Conservation (phyloP, 805 yeast species). For the Suhomyces vadensis region DNA sequence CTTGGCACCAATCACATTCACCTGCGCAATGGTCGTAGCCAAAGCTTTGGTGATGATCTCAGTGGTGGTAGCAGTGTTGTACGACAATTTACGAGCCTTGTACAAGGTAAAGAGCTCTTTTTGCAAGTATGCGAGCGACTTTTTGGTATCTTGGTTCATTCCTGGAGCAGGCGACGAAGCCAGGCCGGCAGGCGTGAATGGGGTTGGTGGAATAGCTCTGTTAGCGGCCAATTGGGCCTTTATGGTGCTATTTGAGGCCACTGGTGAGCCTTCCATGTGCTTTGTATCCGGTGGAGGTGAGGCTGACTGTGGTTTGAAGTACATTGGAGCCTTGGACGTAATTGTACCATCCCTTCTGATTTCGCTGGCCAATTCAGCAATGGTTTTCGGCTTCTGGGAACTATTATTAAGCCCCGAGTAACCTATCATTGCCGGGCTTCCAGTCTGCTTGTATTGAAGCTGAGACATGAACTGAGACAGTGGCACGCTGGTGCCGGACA, state of each 20-base stretch:
- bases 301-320: constrained; percentile 28
- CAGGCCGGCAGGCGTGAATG: constrained; percentile 15
- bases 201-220: constrained; percentile 24
- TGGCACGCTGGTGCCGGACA: constrained; percentile 20
- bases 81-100: constrained; percentile 67
- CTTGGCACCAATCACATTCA: constrained; percentile 82
- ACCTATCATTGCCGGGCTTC: not conserved
- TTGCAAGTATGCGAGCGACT: constrained; percentile 79
- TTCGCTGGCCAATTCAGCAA: constrained; percentile 45
- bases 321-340: constrained; percentile 32
- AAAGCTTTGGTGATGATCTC: constrained; percentile 85
- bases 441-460: constrained; percentile 19
- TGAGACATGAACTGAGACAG: constrained; percentile 23
- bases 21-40: constrained; percentile 91
- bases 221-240: constrained; percentile 52
- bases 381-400: constrained; percentile 37
- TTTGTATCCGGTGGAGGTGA: constrained; percentile 9
- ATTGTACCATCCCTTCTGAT: constrained; percentile 33
- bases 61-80: constrained; percentile 80
- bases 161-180: constrained; percentile 8
- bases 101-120: constrained; percentile 81
- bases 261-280: constrained; percentile 5
- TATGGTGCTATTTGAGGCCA: constrained; percentile 23
- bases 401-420: constrained; percentile 1
- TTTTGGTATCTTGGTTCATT: constrained; percentile 61